Conservation (phyloP, 176 grass and related monocot genomes). For the Hordeum marinum region DNA sequence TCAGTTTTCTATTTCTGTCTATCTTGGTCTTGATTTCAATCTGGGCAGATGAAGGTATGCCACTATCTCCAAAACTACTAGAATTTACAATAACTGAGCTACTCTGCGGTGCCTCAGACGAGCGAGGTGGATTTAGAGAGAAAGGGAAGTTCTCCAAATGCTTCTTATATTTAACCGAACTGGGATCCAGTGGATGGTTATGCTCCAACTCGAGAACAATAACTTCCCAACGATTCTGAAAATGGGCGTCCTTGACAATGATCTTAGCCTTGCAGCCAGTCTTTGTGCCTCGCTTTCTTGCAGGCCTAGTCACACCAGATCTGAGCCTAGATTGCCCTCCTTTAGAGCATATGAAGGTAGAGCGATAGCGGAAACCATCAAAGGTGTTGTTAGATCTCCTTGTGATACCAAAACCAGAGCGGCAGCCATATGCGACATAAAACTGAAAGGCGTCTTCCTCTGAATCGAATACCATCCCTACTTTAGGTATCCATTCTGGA, state of each 20-base stretch:
- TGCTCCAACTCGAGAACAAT: conserved; percentile 78
- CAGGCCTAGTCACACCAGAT: conserved; percentile 49
- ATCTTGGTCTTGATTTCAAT: conserved; percentile 50
- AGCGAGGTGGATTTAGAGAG: conserved; percentile 34
- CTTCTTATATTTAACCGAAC: conserved; percentile 61
- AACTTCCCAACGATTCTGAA: conserved; percentile 80
- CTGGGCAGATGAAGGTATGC: conserved; percentile 26
- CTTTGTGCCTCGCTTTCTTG: conserved; percentile 57
- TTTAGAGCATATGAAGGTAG: conserved; percentile 82
- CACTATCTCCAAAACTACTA: conserved; percentile 21
- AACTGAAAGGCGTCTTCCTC: conserved; percentile 90
- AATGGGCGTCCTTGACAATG: conserved; percentile 84
- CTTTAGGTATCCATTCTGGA: conserved; percentile 43
- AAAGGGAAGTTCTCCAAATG: conserved; percentile 61
- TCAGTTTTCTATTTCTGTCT: conserved; percentile 64
- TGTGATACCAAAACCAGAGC: conserved; percentile 66
- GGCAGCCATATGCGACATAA: conserved; percentile 71
- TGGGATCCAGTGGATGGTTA: conserved; percentile 74
- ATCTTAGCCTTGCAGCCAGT: conserved; percentile 91
- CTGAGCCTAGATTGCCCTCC: conserved; percentile 72
- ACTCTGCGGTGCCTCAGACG: conserved; percentile 31
- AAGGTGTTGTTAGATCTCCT: conserved; percentile 80
- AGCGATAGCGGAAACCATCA: conserved; percentile 75
- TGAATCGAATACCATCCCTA: conserved; percentile 71
- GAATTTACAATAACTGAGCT: conserved; percentile 11